These are phyloP conservation scores for Rhodofomes roseus DNA, from an alignment of 1,284 basidiomycete genomes.

Conservation along the genomic window DNA sequence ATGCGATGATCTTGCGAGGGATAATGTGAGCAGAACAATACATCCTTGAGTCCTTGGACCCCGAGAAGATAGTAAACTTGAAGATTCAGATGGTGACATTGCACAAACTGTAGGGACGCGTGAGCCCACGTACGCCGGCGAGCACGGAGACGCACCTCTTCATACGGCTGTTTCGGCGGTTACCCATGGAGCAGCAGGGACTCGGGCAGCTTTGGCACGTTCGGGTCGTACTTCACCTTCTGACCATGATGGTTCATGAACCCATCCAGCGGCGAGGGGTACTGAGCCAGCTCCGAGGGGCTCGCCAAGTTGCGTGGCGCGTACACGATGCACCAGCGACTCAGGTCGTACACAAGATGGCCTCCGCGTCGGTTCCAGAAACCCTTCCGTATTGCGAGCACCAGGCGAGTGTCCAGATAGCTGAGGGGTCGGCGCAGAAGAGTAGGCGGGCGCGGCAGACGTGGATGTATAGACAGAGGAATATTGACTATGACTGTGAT, in stretches of 20 bases:
- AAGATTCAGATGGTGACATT: slow-evolving; percentile 11
- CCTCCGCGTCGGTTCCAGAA: slow-evolving; percentile 71
- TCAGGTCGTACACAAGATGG: slow-evolving; percentile 47
- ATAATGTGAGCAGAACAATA: neutral
- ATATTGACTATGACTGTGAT: too few species aligned
- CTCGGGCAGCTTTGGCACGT: slow-evolving; percentile 52
- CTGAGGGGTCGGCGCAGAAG: slow-evolving; percentile 1
- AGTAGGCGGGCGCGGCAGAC: slow-evolving; percentile 16
- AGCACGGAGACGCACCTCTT: slow-evolving; percentile 39
- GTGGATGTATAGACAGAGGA: slow-evolving; percentile 13
- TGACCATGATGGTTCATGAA: slow-evolving; percentile 48
- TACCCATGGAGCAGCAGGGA: slow-evolving; percentile 53
- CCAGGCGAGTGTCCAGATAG: neutral
- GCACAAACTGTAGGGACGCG: slow-evolving; percentile 14
- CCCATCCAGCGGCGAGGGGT: slow-evolving; percentile 50
- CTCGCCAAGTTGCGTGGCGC: slow-evolving; percentile 49
- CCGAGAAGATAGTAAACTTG: neutral
- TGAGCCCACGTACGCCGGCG: neutral
- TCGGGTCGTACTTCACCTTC: slow-evolving; percentile 35
- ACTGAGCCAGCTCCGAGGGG: slow-evolving; percentile 53
- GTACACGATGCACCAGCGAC: slow-evolving; percentile 52
- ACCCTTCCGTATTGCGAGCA: slow-evolving; percentile 41
- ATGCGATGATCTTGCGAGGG: neutral
- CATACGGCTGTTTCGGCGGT: slow-evolving; percentile 51
- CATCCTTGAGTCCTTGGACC: neutral